Conservation (phyloP, 73 alveolate species). For the Diophrys appendiculata region DNA sequence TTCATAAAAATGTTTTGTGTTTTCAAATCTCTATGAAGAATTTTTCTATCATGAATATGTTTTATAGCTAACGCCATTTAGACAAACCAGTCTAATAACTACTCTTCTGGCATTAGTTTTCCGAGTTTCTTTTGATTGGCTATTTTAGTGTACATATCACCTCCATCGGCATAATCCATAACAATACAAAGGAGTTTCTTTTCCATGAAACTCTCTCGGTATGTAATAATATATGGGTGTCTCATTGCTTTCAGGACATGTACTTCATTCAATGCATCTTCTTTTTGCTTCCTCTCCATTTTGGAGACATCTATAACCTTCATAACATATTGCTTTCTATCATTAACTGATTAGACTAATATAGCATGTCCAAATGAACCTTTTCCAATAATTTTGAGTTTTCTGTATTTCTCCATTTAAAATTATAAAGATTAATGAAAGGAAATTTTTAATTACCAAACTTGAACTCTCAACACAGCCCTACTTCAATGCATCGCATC, state of each 20-base stretch:
- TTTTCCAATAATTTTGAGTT: constrained; percentile 57
- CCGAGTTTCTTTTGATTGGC: constrained; percentile 72
- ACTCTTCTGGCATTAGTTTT: constrained; percentile 74
- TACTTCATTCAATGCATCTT: constrained; percentile 90
- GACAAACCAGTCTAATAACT: constrained; percentile 96
- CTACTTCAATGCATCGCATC: no score
- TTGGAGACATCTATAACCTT: constrained; percentile 58
- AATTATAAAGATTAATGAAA: constrained; percentile 10
- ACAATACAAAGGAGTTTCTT: constrained; percentile 92
- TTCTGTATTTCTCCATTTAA: constrained; percentile 66
- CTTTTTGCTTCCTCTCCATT: constrained; percentile 85
- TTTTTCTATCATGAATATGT: constrained; percentile 95
- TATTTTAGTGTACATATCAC: constrained; percentile 94
- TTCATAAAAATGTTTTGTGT: constrained; percentile 96
- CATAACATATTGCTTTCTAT: constrained; percentile 67
- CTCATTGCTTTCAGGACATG: constrained; percentile 85
- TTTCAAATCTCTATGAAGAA: constrained; percentile 96
- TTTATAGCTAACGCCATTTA: constrained; percentile 96
- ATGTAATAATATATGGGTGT: constrained; percentile 95
- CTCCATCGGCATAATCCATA: constrained; percentile 99
- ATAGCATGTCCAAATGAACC: constrained; percentile 70
- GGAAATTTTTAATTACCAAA: no score
- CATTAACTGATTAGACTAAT: constrained; percentile 50
- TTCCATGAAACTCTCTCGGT: constrained; percentile 90
- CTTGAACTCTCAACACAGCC: no score